Conservation (phyloP, 768 basidiomycete genomes). For the Termitomyces sp. region DNA sequence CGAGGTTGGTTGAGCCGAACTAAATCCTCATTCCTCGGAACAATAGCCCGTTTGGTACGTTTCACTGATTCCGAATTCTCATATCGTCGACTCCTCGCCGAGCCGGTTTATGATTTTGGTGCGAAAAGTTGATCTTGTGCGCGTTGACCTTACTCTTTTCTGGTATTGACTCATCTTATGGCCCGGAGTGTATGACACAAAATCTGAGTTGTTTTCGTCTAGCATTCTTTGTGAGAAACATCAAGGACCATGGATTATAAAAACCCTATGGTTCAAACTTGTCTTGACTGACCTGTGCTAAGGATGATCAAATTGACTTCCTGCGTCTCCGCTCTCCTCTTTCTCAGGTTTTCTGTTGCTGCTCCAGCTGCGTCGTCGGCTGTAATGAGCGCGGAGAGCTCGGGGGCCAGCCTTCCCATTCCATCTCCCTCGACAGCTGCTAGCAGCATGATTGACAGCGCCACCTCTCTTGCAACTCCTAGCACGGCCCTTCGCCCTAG, state of each 20-base stretch:
- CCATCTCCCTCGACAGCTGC: background rate
- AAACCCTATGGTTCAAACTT: background rate
- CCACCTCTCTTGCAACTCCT: background rate
- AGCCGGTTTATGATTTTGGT: background rate
- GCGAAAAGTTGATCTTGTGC: background rate
- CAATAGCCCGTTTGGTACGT: no score
- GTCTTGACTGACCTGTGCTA: slow-evolving; percentile 1
- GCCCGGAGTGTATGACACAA: background rate
- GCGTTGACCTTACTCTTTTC: background rate
- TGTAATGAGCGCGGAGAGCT: background rate
- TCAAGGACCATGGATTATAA: slow-evolving; percentile 7
- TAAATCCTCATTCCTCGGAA: background rate
- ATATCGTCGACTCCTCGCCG: background rate
- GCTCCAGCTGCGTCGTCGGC: slow-evolving; percentile 23
- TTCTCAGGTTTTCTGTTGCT: slow-evolving; percentile 21
- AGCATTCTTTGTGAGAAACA: slow-evolving; percentile 4
- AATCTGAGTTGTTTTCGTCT: background rate
- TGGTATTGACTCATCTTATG: background rate
- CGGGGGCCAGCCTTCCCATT: background rate
- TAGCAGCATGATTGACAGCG: background rate
- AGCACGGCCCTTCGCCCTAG: slow-evolving; percentile 4
- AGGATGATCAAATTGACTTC: slow-evolving; percentile 32
- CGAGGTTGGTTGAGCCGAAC: background rate
- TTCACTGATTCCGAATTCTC: background rate
- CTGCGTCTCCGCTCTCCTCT: slow-evolving; percentile 29